These are phyloP conservation scores for Nicotiana undulata DNA, from an alignment of 257 asterid species.

Conservation along the genomic window DNA sequence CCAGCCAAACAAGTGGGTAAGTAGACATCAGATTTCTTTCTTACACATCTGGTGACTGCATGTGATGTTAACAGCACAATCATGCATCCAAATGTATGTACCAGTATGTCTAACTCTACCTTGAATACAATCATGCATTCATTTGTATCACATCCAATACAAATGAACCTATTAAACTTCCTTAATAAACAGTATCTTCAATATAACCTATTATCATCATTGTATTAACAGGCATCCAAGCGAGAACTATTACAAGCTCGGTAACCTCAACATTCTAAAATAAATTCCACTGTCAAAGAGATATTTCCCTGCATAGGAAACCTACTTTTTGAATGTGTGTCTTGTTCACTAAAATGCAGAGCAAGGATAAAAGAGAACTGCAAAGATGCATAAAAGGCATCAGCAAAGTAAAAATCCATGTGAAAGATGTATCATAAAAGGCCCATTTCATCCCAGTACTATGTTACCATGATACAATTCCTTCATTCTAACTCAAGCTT, in stretches of 20 bases:
- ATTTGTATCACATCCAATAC: background rate
- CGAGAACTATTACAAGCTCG: background rate
- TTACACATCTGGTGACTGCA: background rate
- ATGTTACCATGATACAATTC: background rate
- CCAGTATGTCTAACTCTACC: background rate
- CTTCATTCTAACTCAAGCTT: background rate
- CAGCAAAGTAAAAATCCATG: background rate
- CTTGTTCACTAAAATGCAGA: background rate
- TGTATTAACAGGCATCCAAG: background rate
- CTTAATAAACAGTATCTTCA: background rate
- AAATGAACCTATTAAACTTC: background rate
- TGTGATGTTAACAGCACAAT: background rate
- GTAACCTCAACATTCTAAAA: background rate
- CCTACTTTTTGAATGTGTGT: background rate
- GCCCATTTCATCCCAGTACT: too few relatives aligned
- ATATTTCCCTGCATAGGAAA: background rate
- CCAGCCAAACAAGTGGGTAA: slow-evolving; percentile 96
- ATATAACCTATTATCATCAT: background rate
- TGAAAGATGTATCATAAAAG: too few relatives aligned
- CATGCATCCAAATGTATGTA: background rate
- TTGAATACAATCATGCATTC: background rate
- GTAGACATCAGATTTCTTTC: slow-evolving; percentile 14
- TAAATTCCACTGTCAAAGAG: background rate
- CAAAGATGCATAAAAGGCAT: background rate
- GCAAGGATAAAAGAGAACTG: background rate